Evolutionary conservation across 352 stramenopile genomes (phyloP).

Genomic region (Pythium scleroteichum): DNA sequence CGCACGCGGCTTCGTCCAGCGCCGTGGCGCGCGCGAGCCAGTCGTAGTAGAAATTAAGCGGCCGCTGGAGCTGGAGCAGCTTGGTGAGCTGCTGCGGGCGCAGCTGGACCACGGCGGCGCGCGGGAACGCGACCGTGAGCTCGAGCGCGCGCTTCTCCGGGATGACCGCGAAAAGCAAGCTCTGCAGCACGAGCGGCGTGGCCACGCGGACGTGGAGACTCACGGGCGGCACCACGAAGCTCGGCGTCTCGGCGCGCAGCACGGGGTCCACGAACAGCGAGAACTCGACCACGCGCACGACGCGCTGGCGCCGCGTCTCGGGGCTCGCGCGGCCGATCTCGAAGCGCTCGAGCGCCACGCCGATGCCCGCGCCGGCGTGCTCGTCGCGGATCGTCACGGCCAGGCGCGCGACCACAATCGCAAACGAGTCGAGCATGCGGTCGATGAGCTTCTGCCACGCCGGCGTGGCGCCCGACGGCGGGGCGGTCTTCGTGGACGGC

Average conservation of each 20-base stretch:
- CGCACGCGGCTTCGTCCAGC: constrained; percentile 60
- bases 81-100: constrained; percentile 64
- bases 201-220: constrained; percentile 56
- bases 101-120: constrained; percentile 48
- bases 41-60: constrained; percentile 66
- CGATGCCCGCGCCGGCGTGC: constrained; percentile 48
- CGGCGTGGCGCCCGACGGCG: constrained; percentile 23
- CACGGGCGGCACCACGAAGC: constrained; percentile 52
- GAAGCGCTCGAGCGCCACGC: constrained; percentile 61
- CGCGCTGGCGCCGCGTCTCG: constrained; percentile 43
- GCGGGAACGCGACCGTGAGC: constrained; percentile 51
- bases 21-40: constrained; percentile 60
- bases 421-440: constrained; percentile 71
- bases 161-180: constrained; percentile 52
- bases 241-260: constrained; percentile 29
- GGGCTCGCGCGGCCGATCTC: constrained; percentile 45
- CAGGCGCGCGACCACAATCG: constrained; percentile 48
- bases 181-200: constrained; percentile 72
- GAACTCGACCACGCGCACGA: constrained; percentile 60
- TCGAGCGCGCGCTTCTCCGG: constrained; percentile 43
- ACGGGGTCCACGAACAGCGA: constrained; percentile 67
- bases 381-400: constrained; percentile 65
- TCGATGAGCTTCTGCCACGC: constrained; percentile 66
- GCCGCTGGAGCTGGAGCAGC: constrained; percentile 57
- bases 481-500: constrained; percentile 19